Conservation (phyloP, 2,329 filamentous ascomycete genomes). For the Diplodia intermedia region DNA sequence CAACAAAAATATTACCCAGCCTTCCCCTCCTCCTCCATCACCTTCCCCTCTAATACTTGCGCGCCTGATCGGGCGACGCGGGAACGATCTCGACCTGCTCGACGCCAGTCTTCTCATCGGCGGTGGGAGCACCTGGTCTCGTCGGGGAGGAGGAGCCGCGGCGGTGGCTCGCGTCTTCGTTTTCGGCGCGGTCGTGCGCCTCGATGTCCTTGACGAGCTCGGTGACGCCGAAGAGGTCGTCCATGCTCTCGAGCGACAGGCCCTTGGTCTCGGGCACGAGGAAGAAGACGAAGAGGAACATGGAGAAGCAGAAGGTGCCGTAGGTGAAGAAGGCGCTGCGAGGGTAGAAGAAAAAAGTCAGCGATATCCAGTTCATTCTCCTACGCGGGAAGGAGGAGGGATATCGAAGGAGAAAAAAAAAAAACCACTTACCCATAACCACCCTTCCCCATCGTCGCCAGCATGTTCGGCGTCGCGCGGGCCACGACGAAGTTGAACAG, state of each 20-base stretch:
- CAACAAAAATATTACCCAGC: background rate
- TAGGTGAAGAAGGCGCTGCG: conserved; percentile 72
- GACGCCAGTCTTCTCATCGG: conserved; percentile 22
- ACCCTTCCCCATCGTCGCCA: conserved; percentile 60
- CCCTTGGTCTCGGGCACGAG: conserved; percentile 76
- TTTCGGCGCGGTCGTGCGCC: background rate
- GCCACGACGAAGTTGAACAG: conserved; percentile 78
- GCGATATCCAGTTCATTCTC: conserved; percentile 39
- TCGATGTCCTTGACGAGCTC: conserved; percentile 47
- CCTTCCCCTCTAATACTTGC: background rate
- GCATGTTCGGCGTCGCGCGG: conserved; percentile 70
- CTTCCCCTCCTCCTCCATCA: background rate
- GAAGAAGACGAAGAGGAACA: conserved; percentile 71
- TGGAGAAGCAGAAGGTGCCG: conserved; percentile 68
- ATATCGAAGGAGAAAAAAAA: background rate
- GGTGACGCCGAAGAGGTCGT: conserved; percentile 69
- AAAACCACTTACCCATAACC: conserved; percentile 38
- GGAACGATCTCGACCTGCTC: conserved; percentile 22
- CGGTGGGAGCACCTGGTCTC: background rate
- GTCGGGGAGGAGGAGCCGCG: background rate
- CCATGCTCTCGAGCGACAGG: conserved; percentile 68
- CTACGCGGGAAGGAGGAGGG: background rate
- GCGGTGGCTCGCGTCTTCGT: background rate
- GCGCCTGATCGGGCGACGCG: background rate
- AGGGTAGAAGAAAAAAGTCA: conserved; percentile 37